phyloP scores from a whole-genome alignment of 176 grass and related monocot genomes.

The Oryza australiensis region DNA sequence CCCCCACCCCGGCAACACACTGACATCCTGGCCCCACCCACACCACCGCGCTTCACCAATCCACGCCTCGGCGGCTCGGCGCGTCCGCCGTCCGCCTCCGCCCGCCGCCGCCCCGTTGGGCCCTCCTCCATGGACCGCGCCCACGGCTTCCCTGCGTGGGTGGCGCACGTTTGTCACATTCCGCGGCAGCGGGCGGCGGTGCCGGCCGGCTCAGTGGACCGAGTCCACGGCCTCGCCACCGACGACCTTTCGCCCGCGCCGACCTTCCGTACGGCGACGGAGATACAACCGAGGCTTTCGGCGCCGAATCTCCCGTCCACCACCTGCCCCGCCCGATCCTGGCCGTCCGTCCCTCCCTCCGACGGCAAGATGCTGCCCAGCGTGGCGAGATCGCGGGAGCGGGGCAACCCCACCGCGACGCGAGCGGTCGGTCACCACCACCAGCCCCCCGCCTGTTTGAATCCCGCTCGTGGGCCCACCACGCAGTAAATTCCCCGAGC shows the following conservation, averaged over 20 bases:
- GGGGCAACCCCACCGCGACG: constrained; percentile 43
- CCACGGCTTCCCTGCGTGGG: background rate
- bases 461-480: constrained; percentile 15
- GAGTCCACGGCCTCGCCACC: constrained; percentile 13
- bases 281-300: constrained; percentile 58
- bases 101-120: background rate
- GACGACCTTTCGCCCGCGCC: constrained; percentile 43
- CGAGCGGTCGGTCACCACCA: constrained; percentile 30
- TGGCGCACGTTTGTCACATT: constrained; percentile 27
- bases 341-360: background rate
- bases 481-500: constrained; percentile 29
- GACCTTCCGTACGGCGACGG: constrained; percentile 43
- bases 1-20: background rate
- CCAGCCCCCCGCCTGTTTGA: constrained; percentile 39
- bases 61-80: background rate
- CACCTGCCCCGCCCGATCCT: constrained; percentile 23
- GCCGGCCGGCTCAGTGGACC: constrained; percentile 11
- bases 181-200: background rate
- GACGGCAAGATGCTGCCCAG: background rate
- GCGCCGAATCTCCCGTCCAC: constrained; percentile 42
- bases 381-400: constrained; percentile 15
- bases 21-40: constrained; percentile 3
- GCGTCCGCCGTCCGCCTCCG: constrained; percentile 20
- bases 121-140: constrained; percentile 18
- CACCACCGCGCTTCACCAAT: constrained; percentile 42